These are phyloP conservation scores for Lipomyces japonicus DNA, from an alignment of 805 yeast genomes.

Conservation along the genomic window DNA sequence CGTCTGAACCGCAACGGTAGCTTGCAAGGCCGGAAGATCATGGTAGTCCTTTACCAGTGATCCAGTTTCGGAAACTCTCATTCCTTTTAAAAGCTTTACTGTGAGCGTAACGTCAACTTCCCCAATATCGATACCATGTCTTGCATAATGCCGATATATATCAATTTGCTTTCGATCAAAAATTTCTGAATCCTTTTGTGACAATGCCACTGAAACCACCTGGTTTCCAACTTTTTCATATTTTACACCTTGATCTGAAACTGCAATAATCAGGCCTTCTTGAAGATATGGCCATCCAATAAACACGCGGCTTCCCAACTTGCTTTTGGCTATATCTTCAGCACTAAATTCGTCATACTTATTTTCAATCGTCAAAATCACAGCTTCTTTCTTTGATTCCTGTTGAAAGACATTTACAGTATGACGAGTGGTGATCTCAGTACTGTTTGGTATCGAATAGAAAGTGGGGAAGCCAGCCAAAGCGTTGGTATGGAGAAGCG, in stretches of 20 bases:
- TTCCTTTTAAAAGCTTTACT: slow-evolving; percentile 74
- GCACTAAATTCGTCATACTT: slow-evolving; percentile 41
- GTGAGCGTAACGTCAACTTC: slow-evolving; percentile 56
- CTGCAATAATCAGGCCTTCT: slow-evolving; percentile 67
- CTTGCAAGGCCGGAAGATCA: slow-evolving; percentile 41
- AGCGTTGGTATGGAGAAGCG: slow-evolving; percentile 62
- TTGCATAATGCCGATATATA: slow-evolving; percentile 8
- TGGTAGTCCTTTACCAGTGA: slow-evolving; percentile 72
- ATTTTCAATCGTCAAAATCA: slow-evolving; percentile 62
- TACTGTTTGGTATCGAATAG: slow-evolving; percentile 59
- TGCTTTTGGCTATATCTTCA: slow-evolving; percentile 63
- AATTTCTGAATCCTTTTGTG: slow-evolving; percentile 2
- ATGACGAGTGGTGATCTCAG: slow-evolving; percentile 50
- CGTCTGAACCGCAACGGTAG: slow-evolving; percentile 70
- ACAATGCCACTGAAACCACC: slow-evolving; percentile 2
- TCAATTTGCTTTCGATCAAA: slow-evolving; percentile 4
- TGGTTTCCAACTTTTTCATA: slow-evolving; percentile 41
- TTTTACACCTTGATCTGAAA: slow-evolving; percentile 52
- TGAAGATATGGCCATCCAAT: slow-evolving; percentile 87
- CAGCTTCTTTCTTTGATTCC: slow-evolving; percentile 78
- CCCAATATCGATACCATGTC: slow-evolving; percentile 56
- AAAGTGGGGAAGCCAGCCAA: slow-evolving; percentile 90
- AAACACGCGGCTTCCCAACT: slow-evolving; percentile 60
- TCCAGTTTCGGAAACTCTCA: slow-evolving; percentile 65
- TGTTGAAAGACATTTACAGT: slow-evolving; percentile 76